Base-by-base conservation (phyloP, 768 basidiomycete genomes). In the Calocera cornea region DNA sequence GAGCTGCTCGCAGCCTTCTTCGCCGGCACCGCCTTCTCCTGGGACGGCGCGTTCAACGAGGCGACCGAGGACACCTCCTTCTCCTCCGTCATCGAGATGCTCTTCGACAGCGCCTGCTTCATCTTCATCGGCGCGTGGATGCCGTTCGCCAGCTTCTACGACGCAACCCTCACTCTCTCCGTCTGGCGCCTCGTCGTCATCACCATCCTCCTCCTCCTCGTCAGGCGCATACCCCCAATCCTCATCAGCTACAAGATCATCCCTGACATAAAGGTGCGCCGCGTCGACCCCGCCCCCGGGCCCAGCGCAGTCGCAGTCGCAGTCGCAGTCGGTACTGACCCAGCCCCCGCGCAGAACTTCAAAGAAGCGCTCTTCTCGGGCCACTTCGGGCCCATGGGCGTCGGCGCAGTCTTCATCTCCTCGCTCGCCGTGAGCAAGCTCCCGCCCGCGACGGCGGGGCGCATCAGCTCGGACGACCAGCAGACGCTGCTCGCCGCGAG, bases 91-190 rank as follows among this genome's bases (percentile, higher is more conserved):
- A 92, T 98, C 73, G 92, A 98, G 77, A 79, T 97, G 71, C 81
- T 98, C 67, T 95, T 97, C 84, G 97, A 97, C 78, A 84, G 93
- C 69, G 92, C 93, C 33, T 60, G 90, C 2, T 97, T 98, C 79
- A 87, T 97, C 64, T 97, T 89, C 74, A 89, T 98, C 69, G 97
- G 97, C 69, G 95, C 95, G 36, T 94, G 95, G 87, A 95, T 95
- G 84, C 97, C 97, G 0, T 98, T 99, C 77, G 76, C 82, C 73
- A 81, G 82, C 64, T 98, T 95, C 80, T 78, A 80, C 68, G 82
- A 91, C 74, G 77, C 78, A 10, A 79, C 78, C 47, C 79, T 89
- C 71, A 87, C 87, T 1, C 79, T 99, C 64, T 83, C 81, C 47
- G 86, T 90, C 11, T 92, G 93, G 90, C 81, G 94, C 33, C 82